These are phyloP conservation scores for Hippophae gyantsensis DNA, from an alignment of 306 rosid species.

Conservation along the genomic window DNA sequence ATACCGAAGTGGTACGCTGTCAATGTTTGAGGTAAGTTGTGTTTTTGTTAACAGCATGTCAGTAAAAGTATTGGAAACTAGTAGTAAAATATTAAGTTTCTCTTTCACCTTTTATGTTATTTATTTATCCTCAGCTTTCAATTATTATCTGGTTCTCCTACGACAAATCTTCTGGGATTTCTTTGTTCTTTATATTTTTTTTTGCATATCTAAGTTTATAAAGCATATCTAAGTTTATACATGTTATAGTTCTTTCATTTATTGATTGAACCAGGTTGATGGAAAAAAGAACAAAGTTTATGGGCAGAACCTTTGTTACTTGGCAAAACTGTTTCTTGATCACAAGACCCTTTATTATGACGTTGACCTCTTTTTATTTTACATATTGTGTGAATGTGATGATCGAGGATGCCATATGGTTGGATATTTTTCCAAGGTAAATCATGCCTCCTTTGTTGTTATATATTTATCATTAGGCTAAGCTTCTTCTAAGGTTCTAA, in stretches of 20 bases:
- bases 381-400: slow-evolving; percentile 91
- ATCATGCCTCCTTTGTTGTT: no score
- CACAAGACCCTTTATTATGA: slow-evolving; percentile 99
- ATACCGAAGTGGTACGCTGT: slow-evolving; percentile 87
- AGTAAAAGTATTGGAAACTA: slow-evolving; percentile 3
- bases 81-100: background rate
- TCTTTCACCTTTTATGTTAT: background rate
- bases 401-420: slow-evolving; percentile 99
- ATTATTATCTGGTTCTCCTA: background rate
- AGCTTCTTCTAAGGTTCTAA: no score
- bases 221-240: slow-evolving; percentile 1
- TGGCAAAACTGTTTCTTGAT: slow-evolving; percentile 95
- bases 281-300: slow-evolving; percentile 99
- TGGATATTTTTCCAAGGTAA: slow-evolving; percentile 97
- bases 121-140: background rate
- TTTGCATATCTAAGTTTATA: background rate
- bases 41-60: slow-evolving; percentile 2
- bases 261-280: slow-evolving; percentile 64
- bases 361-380: slow-evolving; percentile 92
- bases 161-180: background rate
- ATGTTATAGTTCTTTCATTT: slow-evolving; percentile 8
- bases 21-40: slow-evolving; percentile 89
- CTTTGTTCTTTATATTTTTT: background rate
- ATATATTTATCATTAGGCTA: no score
- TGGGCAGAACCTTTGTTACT: slow-evolving; percentile 97